These are phyloP conservation scores for Ustilago nuda DNA, from an alignment of 1,284 basidiomycete species.

Conservation along the genomic window DNA sequence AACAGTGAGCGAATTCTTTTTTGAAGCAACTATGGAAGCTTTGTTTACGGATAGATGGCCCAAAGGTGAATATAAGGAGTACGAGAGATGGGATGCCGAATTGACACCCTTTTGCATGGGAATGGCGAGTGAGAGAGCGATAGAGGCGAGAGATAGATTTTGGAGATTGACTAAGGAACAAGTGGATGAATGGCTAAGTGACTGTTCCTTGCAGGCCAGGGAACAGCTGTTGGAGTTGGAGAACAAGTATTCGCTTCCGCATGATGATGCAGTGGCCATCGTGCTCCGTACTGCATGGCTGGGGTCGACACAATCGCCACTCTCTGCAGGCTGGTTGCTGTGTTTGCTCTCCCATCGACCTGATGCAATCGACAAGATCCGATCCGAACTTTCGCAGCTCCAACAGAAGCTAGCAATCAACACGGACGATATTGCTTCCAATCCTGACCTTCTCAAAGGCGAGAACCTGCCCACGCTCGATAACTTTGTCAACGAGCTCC, in stretches of 20 bases:
- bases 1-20: constrained; percentile 4
- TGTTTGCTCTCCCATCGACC: constrained; percentile 18
- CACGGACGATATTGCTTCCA: neutral
- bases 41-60: constrained; percentile 18
- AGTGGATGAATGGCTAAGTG: constrained; percentile 8
- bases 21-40: constrained; percentile 27
- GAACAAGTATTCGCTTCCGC: neutral
- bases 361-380: neutral
- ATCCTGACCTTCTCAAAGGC: constrained; percentile 13
- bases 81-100: constrained; percentile 17
- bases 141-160: constrained; percentile 11
- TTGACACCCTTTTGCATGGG: constrained; percentile 12
- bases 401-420: neutral
- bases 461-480: constrained; percentile 20
- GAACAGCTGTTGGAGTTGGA: constrained; percentile 13
- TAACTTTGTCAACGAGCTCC: constrained; percentile 17
- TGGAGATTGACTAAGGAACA: constrained; percentile 8
- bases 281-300: constrained; percentile 23
- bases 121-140: neutral
- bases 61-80: constrained; percentile 10
- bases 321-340: constrained; percentile 20
- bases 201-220: constrained; percentile 22
- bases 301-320: constrained; percentile 18
- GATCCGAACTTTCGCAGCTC: constrained; percentile 1
- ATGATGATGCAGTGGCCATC: constrained; percentile 16